Base-by-base conservation (phyloP, 352 stramenopile species). In the Phytophthora hybrid region DNA sequence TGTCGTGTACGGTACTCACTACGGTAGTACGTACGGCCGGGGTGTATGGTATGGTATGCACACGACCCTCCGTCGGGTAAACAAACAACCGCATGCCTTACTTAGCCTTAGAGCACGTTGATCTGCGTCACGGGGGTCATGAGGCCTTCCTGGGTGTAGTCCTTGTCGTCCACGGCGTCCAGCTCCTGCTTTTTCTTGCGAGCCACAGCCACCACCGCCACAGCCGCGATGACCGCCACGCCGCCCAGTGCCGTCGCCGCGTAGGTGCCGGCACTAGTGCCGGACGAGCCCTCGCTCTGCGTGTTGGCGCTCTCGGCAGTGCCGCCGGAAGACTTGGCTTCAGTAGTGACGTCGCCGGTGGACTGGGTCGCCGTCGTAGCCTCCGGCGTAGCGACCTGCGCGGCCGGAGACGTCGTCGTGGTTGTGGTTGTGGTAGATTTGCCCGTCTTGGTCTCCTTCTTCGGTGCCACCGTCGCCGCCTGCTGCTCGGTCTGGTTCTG, bases 171-270 rank as follows among this genome's bases (percentile, higher is more conserved):
- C 21, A 46, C 47, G 32, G 66, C 75, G 19, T 91, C 83, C 39
- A 91, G 65, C 63, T 79, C 41, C 47, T 83, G 44, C 79, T 92
- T 89, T 77, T 88, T 91, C 76, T 82, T 85, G 59, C 79, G 83
- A 19, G 81, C 63, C 13, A 84, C 71, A 51, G 85, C 78, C 52
- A 88, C 74, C 11, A 81, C 67, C 21, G 63, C 74, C 2, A 80
- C 67, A 55, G 66, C 77, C 10, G 75, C 80, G 10, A 79, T 26
- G 5, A 81, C 66, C 3, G 62, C 80, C 9, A 73, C 49, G 21
- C 66, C 57, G 31, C 73, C 73, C 1, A 83, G 14, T 7, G 19
- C 41, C 8, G 66, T 72, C 10, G 64, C 63, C 5, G 81, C 18
- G 44, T 68, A 70, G 0, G 61, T 80, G 19, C 49, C 71, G 3